Evolutionary conservation across 768 basidiomycete genomes (phyloP).

Genomic region (Ephemerocybe angulata): DNA sequence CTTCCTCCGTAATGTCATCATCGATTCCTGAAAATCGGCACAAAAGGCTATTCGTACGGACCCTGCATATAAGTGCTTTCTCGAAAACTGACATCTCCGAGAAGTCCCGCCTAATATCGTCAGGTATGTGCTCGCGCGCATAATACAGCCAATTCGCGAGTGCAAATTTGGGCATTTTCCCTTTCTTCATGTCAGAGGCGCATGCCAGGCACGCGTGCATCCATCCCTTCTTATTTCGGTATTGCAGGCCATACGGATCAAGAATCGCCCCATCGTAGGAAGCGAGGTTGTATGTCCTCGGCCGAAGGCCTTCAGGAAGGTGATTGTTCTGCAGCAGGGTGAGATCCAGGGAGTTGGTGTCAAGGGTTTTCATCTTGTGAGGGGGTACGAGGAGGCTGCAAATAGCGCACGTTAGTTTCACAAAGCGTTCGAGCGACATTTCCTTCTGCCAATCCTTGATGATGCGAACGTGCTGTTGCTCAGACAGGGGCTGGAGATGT

Average conservation of each 20-base stretch:
- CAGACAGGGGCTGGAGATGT: no score
- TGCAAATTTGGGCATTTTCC: conserved; percentile 23
- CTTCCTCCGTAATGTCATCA: not conserved
- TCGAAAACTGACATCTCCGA: not conserved
- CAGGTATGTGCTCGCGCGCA: conserved; percentile 9
- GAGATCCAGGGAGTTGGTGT: not conserved
- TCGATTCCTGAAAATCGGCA: not conserved
- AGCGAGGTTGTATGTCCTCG: not conserved
- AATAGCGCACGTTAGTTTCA: not conserved
- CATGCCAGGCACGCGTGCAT: not conserved
- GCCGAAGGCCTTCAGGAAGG: not conserved
- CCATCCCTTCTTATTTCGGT: not conserved
- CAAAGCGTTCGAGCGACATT: not conserved
- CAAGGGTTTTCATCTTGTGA: not conserved
- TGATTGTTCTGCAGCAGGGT: not conserved
- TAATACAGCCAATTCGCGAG: conserved; percentile 20
- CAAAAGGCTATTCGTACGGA: not conserved
- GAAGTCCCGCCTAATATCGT: not conserved
- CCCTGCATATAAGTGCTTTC: not conserved
- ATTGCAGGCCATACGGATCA: not conserved
- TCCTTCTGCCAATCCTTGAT: conserved; percentile 8
- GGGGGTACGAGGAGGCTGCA: not conserved
- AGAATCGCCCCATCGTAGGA: not conserved
- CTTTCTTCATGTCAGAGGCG: not conserved
- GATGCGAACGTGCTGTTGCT: no score